phyloP scores from a whole-genome alignment of 2,329 filamentous ascomycete species.

The Arthrinium phaeospermum region DNA sequence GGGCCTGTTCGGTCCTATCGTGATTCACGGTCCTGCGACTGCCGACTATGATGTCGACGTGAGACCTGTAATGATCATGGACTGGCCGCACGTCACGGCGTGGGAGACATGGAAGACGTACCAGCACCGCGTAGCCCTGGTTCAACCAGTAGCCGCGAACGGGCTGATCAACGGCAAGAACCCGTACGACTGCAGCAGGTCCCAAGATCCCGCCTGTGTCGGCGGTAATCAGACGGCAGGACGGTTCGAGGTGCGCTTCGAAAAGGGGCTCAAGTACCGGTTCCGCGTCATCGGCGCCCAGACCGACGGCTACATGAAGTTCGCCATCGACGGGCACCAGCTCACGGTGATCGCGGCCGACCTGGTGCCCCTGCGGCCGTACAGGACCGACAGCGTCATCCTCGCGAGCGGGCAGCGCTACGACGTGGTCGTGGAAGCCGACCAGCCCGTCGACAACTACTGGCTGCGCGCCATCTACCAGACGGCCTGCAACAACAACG shows the following conservation, averaged over 20 bases:
- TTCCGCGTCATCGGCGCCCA: conserved; percentile 52
- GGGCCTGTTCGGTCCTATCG: conserved; percentile 63
- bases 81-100: conserved; percentile 59
- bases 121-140: not conserved
- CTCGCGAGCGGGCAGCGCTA: conserved; percentile 40
- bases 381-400: conserved; percentile 49
- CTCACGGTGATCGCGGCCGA: conserved; percentile 60
- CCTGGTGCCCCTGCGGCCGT: conserved; percentile 61
- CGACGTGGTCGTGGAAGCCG: conserved; percentile 49
- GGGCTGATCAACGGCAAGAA: conserved; percentile 42
- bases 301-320: conserved; percentile 46
- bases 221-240: conserved; percentile 1
- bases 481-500: conserved; percentile 41
- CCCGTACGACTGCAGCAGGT: conserved; percentile 37
- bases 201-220: conserved; percentile 35
- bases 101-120: conserved; percentile 23
- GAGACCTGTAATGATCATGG: conserved; percentile 61
- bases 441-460: conserved; percentile 42
- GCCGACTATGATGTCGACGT: conserved; percentile 67
- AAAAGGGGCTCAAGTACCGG: conserved; percentile 43
- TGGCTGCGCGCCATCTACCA: conserved; percentile 53
- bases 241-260: conserved; percentile 38
- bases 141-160: conserved; percentile 38
- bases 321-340: conserved; percentile 56
- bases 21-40: conserved; percentile 64